Base-by-base conservation (phyloP, 2,329 filamentous ascomycete species). In the Penicillium palitans region DNA sequence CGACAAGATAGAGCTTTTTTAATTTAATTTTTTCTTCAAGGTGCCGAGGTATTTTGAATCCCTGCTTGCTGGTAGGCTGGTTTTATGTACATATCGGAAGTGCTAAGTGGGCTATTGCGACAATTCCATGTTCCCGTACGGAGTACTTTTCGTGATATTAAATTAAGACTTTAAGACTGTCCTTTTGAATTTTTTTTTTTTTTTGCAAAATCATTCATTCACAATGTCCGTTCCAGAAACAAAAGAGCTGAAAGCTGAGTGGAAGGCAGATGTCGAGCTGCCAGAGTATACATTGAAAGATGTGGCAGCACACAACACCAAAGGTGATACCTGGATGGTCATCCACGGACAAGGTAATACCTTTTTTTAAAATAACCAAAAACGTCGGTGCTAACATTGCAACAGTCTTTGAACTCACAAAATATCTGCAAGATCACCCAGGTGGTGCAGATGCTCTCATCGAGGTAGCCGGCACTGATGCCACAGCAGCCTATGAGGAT, bases 381-480 rank as follows among this genome's bases (percentile, higher is more conserved):
- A 3, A 29, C 10, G 9, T 3, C 19, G 1, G 6, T 6, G 17
- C 54, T 60, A 27, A 60, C 42, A 15, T 46, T 37, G 17, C 27
- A 17, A 39, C 37, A 84, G 85, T 88, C 2, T 87, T 86, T 65
- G 76, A 87, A 68, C 74, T 86, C 12, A 81, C 84, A 1, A 77
- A 80, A 44, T 88, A 87, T 61, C 60, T 84, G 1, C 73, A 81
- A 25, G 84, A 87, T 57, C 86, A 88, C 60, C 86, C 86, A 3
- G 76, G 76, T 17, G 78, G 78, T 17, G 66, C 65, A 39, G 77
- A 79, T 6, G 68, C 76, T 15, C 66, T 80, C 1, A 47, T 73
- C 31, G 76, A 79, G 52, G 66, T 74, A 42, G 78, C 76, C 35
- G 78, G 78, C 25, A 69, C 67, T 42, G 78, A 80, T 59, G 78